Evolutionary conservation across 2,329 filamentous ascomycete species (phyloP), one percentile per base, ranked within the genome.

Genomic region (Stachybotrys chlorohalonatus): DNA sequence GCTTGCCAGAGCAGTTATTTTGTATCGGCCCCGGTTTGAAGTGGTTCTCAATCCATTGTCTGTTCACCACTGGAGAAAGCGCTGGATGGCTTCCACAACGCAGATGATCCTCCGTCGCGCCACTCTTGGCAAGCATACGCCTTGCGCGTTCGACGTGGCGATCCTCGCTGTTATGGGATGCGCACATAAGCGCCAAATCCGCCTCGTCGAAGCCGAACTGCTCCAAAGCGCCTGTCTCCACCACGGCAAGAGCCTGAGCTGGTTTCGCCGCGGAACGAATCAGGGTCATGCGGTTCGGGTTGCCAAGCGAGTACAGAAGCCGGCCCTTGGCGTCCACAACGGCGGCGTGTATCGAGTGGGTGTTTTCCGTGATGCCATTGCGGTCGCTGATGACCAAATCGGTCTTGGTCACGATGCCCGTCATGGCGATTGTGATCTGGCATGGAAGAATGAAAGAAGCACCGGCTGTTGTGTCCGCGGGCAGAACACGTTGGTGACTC

Each of bases 1-100:
- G 75, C 47, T 79, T 79, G 1, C 75, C 76, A 0, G 75, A 77
- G 56, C 75, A 79, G 55, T 77, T 77, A 52, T 72, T 78, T 51
- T 65, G 69, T 0, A 76, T 60, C 0, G 63, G 63, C 0, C 69
- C 72, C 0, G 75, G 74, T 0, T 55, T 60, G 49, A 70, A 73
- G 2, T 65, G 73, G 0, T 53, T 53, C 53, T 64, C 70, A 51
- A 73, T 69, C 75, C 75, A 78, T 0, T 50, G 56, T 0, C 62
- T 60, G 54, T 75, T 71, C 5, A 76, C 66, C 0, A 53, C 54
- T 1, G 68, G 64, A 3, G 62, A 68, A 7, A 75, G 47, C 5
- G 70, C 63, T 1, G 68, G 56, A 55, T 78, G 75, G 0, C 73
- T 72, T 1, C 76, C 74, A 49, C 75, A 78, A 3, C 64, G 62